Evolutionary conservation across 1,284 basidiomycete genomes (phyloP).

Genomic region (Amylostereum chailletii): DNA sequence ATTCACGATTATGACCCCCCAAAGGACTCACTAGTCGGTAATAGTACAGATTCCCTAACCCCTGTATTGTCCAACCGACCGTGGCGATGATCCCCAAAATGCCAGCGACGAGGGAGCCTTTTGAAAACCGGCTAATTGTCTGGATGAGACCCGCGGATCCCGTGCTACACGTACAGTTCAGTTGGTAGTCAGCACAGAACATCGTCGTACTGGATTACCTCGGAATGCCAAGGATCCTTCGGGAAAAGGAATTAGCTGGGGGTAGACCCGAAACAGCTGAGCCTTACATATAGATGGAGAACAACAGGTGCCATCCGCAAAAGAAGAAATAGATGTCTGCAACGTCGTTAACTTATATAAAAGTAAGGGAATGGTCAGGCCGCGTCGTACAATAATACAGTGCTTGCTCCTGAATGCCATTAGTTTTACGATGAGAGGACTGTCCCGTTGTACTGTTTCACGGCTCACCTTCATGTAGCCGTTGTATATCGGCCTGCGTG

Average conservation of each 20-base stretch:
- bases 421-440: not conserved
- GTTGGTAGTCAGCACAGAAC: constrained; percentile 5
- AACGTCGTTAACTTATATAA: constrained; percentile 7
- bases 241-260: constrained; percentile 5
- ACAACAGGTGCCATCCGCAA: constrained; percentile 86
- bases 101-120: constrained; percentile 59
- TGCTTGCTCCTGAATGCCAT: constrained; percentile 61
- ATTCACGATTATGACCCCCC: not conserved
- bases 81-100: constrained; percentile 76
- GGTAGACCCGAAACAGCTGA: constrained; percentile 9
- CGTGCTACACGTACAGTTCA: constrained; percentile 44
- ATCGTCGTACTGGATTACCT: constrained; percentile 31
- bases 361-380: not conserved
- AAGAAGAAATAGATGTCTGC: constrained; percentile 94
- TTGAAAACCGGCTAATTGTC: constrained; percentile 73
- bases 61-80: constrained; percentile 84
- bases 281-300: constrained; percentile 79
- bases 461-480: not conserved
- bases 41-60: constrained; percentile 74
- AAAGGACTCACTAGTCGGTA: constrained; percentile 56
- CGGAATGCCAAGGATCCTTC: constrained; percentile 82
- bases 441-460: too few relatives aligned
- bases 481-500: constrained; percentile 63
- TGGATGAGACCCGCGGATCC: constrained; percentile 95
- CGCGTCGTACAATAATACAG: constrained; percentile 67